Conservation (phyloP, 202 grass and related monocot species). For the Panicum virgatum region DNA sequence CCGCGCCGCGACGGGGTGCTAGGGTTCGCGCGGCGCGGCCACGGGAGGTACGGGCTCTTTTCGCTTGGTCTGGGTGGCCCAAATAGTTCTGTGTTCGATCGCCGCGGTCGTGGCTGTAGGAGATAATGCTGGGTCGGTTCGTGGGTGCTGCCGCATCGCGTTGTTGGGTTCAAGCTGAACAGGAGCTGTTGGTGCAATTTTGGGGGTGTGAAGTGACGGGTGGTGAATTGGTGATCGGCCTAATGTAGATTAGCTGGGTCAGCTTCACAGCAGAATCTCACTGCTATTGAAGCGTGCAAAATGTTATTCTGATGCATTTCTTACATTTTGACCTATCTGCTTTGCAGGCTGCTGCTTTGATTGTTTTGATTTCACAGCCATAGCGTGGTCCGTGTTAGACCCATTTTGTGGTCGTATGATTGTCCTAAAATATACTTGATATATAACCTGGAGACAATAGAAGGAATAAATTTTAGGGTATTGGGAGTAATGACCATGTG, state of each 20-base stretch:
- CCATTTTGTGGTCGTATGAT: background rate
- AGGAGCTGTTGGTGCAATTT: constrained; percentile 22
- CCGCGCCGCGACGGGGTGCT: constrained; percentile 5
- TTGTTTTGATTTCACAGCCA: background rate
- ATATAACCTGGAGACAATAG: background rate
- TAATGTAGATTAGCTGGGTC: constrained; percentile 7
- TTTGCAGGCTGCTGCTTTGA: background rate
- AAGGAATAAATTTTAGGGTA: background rate
- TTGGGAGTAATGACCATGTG: background rate
- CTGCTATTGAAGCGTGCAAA: background rate
- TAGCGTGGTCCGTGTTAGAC: background rate
- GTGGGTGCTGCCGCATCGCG: background rate
- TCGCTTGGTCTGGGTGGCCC: background rate
- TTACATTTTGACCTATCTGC: background rate
- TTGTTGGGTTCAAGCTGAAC: background rate
- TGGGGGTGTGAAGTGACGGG: background rate
- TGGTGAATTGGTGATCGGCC: background rate
- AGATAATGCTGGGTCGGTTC: background rate
- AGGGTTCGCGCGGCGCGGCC: constrained; percentile 34
- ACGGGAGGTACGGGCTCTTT: constrained; percentile 42
- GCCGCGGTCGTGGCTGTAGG: background rate
- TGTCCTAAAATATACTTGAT: background rate
- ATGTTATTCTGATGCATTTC: background rate
- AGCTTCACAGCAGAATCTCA: background rate
- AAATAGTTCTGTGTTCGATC: background rate